A percentile compares a stretch with the other conserved stretches of the same genome.
phyloP scores from a whole-genome alignment of 257 asterid genomes.

The Mitragyna speciosa region DNA sequence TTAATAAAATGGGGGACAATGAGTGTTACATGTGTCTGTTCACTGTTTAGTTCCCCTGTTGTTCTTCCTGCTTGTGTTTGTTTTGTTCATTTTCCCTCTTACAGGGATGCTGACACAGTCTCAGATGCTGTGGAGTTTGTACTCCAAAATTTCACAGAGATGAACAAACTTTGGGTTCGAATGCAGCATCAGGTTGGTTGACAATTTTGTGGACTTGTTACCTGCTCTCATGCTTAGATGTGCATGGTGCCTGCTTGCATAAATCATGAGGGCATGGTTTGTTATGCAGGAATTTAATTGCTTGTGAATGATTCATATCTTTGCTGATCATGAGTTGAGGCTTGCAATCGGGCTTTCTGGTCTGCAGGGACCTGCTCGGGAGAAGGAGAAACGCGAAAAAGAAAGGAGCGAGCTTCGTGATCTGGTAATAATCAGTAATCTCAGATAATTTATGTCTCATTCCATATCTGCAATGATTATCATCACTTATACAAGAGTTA shows the following conservation, averaged over 20 bases:
- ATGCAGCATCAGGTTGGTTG: conserved; percentile 97
- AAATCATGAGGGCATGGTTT: conserved; percentile 41
- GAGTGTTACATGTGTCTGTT: neutral
- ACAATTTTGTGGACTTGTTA: conserved; percentile 33
- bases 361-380: conserved; percentile 95
- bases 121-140: conserved; percentile 93
- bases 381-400: conserved; percentile 91
- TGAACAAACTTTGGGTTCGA: conserved; percentile 99
- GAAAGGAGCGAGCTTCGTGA: conserved; percentile 99
- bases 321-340: conserved; percentile 45
- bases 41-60: neutral
- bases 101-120: conserved; percentile 91
- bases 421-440: conserved; percentile 58
- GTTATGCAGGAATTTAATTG: conserved; percentile 39
- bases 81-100: conserved; percentile 26
- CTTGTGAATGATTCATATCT: conserved; percentile 38
- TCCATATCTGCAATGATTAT: conserved; percentile 21
- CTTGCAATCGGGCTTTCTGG: conserved; percentile 44
- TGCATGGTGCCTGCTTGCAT: conserved; percentile 31
- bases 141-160: conserved; percentile 97
- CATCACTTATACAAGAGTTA: conserved; percentile 29
- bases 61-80: neutral
- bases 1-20: neutral
- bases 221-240: conserved; percentile 41
- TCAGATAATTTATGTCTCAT: conserved; percentile 20